These are phyloP conservation scores for Thecaphora thlaspeos DNA, from an alignment of 1,284 basidiomycete genomes.

Conservation along the genomic window DNA sequence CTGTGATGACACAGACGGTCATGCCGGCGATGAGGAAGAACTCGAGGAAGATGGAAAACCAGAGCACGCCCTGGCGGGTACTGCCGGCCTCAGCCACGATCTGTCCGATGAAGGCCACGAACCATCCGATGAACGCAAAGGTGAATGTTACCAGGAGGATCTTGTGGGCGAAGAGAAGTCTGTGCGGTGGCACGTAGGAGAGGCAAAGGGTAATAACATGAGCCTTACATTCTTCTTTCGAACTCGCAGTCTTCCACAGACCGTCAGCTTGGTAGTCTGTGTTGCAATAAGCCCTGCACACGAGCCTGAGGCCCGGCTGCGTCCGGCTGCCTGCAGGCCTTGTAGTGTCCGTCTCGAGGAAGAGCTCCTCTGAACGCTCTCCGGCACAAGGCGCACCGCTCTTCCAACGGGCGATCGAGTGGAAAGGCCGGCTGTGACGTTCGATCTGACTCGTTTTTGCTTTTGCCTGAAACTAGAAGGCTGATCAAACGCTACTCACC, in stretches of 20 bases:
- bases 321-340: no score
- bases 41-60: constrained; percentile 88
- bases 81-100: constrained; percentile 42
- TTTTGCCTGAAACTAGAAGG: not conserved
- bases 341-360: no score
- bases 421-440: no score
- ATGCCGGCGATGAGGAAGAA: constrained; percentile 77
- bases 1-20: constrained; percentile 76
- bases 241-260: no score
- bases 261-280: no score
- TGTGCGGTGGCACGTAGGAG: constrained; percentile 10
- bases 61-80: constrained; percentile 68
- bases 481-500: constrained; percentile 22
- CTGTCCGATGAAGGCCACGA: constrained; percentile 82
- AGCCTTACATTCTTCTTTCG: no score
- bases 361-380: no score
- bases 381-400: no score
- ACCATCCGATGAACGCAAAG: constrained; percentile 81
- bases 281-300: no score
- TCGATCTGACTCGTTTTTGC: no score
- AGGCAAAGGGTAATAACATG: constrained; percentile 26
- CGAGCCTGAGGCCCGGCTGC: no score
- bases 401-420: no score
- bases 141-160: constrained; percentile 82
- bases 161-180: constrained; percentile 80